Evolutionary conservation across 2,329 filamentous ascomycete genomes (phyloP).

Genomic region (Curvularia lunata): DNA sequence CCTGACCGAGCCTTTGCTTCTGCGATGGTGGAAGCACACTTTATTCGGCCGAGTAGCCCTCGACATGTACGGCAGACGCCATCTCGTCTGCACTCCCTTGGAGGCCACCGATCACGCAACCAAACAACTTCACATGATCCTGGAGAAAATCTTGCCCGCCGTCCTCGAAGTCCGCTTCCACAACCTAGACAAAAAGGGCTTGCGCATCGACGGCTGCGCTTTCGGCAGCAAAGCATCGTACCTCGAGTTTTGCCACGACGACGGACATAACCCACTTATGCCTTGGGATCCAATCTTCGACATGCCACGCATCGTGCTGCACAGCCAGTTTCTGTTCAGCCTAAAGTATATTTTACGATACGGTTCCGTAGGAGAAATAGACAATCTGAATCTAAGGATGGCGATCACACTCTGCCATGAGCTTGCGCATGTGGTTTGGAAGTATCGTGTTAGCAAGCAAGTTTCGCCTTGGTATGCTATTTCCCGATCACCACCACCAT

Average conservation of each 20-base stretch:
- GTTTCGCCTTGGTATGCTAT: neutral
- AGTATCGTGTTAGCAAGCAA: neutral
- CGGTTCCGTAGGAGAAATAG: neutral
- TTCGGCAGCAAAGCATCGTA: neutral
- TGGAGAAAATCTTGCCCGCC: neutral
- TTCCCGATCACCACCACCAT: neutral
- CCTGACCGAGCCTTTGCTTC: constrained; percentile 5
- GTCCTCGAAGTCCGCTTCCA: neutral
- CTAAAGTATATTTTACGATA: neutral
- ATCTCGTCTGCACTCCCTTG: neutral
- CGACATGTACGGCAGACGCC: neutral
- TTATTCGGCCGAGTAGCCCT: neutral
- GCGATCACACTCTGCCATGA: constrained; percentile 15
- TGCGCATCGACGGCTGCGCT: neutral
- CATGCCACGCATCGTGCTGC: constrained; percentile 5
- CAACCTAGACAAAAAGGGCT: neutral
- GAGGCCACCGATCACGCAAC: neutral
- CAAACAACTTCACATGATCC: neutral
- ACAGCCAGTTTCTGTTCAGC: constrained; percentile 5
- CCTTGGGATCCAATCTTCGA: neutral
- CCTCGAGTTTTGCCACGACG: neutral
- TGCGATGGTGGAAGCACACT: constrained; percentile 10
- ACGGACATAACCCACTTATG: neutral
- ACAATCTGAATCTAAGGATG: constrained; percentile 2
- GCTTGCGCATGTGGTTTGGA: constrained; percentile 11